Base-by-base conservation (phyloP, 345 rosid genomes). In the Brassica rapa region DNA sequence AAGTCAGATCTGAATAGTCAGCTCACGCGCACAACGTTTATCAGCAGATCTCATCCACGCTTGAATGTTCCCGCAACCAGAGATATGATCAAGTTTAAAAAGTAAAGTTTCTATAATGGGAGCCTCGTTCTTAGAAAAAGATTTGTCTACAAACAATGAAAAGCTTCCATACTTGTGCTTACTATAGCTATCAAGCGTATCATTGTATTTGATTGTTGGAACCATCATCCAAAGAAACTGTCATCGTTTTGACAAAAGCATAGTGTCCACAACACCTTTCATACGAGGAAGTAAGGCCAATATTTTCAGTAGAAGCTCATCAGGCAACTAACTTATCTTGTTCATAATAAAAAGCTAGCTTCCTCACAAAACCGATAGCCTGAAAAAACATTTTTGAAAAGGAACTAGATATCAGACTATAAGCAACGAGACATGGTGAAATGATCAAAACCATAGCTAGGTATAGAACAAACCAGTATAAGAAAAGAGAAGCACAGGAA, bases 181-280 rank as follows among this genome's bases (percentile, higher is more conserved):
- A 14, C 2, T 66, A 23, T 24, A 37, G 5, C n/a, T 43, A 35
- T 41, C 46, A 3, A 39, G 19, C 6, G 5, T 32, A 49, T 64
- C 62, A n/a, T 66, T 16, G 27, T 2, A 43, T 43, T 10, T 11
- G 15, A 43, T 11, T 24, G 0, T 66, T 74, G 78, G 78, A 9
- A 74, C 25, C 16, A 35, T 7, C 78, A 8, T 66, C 78, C 71
- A 74, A n/a, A 65, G 63, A 61, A 46, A 72, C 29, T 43, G 8
- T 61, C 68, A 72, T 9, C 76, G 68, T 60, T 72, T 57, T 14
- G 67, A 72, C 68, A 72, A 25, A 72, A 72, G 59, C 66, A 60
- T 72, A 14, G 76, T 72, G 25, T 14, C 67, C 24, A 74, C 53
- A 1, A 74, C 70, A 32, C 51, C 71, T 51, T 51, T 74, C n/a